Conservation (phyloP, 1,284 basidiomycete genomes). For the Cryptococcus floricola region DNA sequence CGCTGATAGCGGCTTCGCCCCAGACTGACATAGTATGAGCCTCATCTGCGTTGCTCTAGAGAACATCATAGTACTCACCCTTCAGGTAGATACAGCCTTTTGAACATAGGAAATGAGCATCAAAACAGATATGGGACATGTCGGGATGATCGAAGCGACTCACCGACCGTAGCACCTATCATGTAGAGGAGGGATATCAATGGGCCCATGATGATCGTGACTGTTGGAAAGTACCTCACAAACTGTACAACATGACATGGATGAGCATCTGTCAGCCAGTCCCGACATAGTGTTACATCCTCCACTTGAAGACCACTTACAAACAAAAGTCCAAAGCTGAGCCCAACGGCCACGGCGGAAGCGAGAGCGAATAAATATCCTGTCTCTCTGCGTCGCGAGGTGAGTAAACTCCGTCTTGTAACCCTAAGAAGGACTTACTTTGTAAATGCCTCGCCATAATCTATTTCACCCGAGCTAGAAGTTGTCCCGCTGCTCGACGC, state of each 20-base stretch:
- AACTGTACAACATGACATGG: slow-evolving; percentile 1
- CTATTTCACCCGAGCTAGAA: neutral
- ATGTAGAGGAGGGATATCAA: neutral
- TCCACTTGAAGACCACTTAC: slow-evolving; percentile 3
- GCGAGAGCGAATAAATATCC: slow-evolving; percentile 3
- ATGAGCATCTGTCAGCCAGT: neutral
- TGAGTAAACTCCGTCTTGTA: neutral
- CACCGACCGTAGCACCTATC: slow-evolving; percentile 8
- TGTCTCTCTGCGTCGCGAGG: neutral
- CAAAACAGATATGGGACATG: neutral
- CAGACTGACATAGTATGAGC: neutral
- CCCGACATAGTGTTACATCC: neutral
- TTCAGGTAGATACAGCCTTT: neutral
- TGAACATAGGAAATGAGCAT: neutral
- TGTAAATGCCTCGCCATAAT: slow-evolving; percentile 2
- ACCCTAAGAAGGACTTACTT: slow-evolving; percentile 2
- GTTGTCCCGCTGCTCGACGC: too few relatives aligned
- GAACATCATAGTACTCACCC: neutral
- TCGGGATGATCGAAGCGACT: neutral
- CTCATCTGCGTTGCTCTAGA: neutral
- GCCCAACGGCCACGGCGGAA: slow-evolving; percentile 1
- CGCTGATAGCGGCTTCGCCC: neutral
- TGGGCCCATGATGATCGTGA: slow-evolving; percentile 6
- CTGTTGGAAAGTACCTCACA: slow-evolving; percentile 5
- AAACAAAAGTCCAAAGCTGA: slow-evolving; percentile 10